Conservation (phyloP, 371 early-diverging fungal genomes). For the Umbelopsis sp. region DNA sequence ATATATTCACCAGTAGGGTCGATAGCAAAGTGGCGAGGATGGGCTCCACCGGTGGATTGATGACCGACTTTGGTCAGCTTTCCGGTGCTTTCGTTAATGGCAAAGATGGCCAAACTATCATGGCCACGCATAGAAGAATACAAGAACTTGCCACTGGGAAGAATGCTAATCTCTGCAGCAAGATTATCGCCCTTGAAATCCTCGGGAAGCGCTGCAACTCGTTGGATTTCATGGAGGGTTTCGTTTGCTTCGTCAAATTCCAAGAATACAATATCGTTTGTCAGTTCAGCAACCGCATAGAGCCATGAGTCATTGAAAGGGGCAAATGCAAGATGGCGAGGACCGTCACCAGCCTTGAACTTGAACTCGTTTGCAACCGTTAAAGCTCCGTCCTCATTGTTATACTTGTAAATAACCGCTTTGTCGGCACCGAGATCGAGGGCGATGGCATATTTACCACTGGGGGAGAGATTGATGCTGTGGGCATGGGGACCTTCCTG, state of each 20-base stretch:
- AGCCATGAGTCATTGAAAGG: constrained; percentile 32
- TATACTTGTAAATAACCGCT: constrained; percentile 32
- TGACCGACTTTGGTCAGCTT: constrained; percentile 36
- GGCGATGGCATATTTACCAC: constrained; percentile 28
- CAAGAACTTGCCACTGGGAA: constrained; percentile 40
- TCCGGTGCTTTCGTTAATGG: constrained; percentile 37
- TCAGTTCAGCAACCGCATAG: constrained; percentile 45
- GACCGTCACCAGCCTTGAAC: constrained; percentile 47
- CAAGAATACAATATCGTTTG: constrained; percentile 40
- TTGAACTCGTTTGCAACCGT: constrained; percentile 23
- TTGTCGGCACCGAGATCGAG: constrained; percentile 41
- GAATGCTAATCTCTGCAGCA: constrained; percentile 46
- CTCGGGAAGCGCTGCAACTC: constrained; percentile 34
- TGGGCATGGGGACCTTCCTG: constrained; percentile 52
- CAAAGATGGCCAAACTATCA: constrained; percentile 40
- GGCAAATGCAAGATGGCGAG: constrained; percentile 45
- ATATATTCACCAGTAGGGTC: constrained; percentile 47
- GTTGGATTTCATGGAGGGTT: constrained; percentile 37
- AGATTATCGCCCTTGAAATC: constrained; percentile 31
- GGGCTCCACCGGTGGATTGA: constrained; percentile 36
- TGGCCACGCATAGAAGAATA: constrained; percentile 47
- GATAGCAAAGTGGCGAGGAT: constrained; percentile 47
- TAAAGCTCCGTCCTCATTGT: constrained; percentile 22
- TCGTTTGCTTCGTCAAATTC: constrained; percentile 38
- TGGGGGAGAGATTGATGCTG: constrained; percentile 38